phyloP scores from a whole-genome alignment of 176 grass and related monocot genomes.

The Eleusine coracana region DNA sequence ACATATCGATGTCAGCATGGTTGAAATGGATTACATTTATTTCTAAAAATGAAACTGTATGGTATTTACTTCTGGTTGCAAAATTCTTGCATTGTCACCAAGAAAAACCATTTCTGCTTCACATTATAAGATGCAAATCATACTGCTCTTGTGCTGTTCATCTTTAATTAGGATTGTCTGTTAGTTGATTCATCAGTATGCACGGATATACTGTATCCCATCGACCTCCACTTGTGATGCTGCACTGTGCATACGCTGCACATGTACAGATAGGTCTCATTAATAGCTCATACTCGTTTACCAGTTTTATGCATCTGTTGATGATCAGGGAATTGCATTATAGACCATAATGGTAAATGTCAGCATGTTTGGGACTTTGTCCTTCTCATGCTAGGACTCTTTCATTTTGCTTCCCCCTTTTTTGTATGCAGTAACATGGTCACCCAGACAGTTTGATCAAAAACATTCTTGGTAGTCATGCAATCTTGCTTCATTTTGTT shows the following conservation, averaged over 20 bases:
- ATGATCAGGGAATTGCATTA: slow-evolving; percentile 14
- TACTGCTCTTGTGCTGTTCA: neutral
- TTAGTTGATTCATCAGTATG: slow-evolving; percentile 47
- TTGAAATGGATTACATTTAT: slow-evolving; percentile 30
- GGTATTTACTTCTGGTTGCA: slow-evolving; percentile 24
- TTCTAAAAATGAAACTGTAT: slow-evolving; percentile 10
- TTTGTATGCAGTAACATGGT: neutral
- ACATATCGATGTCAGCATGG: slow-evolving; percentile 3
- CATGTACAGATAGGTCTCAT: slow-evolving; percentile 33
- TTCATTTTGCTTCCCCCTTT: neutral
- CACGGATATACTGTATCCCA: slow-evolving; percentile 34
- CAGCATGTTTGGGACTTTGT: neutral
- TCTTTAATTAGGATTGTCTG: slow-evolving; percentile 50
- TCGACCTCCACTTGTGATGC: slow-evolving; percentile 24
- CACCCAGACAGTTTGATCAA: neutral
- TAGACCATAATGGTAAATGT: slow-evolving; percentile 6
- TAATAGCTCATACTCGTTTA: slow-evolving; percentile 36
- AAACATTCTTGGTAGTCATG: slow-evolving; percentile 13
- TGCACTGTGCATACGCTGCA: slow-evolving; percentile 24
- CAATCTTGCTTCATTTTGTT: neutral
- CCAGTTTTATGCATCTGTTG: slow-evolving; percentile 27
- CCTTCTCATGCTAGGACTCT: neutral
- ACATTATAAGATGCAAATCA: slow-evolving; percentile 19
- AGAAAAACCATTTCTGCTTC: slow-evolving; percentile 13
- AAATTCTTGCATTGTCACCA: slow-evolving; percentile 24